Percentiles rank a stretch among this genome's conserved stretches.
Evolutionary conservation across 805 yeast genomes (phyloP).

Genomic region (Nakazawaea pomicola): DNA sequence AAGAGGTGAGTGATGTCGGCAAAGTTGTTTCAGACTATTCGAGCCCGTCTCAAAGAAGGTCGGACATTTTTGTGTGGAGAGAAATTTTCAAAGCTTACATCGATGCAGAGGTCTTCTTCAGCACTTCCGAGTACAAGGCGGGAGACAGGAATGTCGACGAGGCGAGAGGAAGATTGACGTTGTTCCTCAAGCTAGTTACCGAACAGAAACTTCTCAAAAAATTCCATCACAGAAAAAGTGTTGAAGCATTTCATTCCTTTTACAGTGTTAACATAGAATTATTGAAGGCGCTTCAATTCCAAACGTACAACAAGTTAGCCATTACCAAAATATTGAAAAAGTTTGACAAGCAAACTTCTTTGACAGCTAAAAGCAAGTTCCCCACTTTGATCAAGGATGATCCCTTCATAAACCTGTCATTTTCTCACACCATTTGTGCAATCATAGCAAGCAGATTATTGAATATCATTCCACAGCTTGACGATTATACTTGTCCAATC

Average conservation of each 20-base stretch:
- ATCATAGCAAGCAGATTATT: constrained; percentile 52
- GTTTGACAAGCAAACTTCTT: constrained; percentile 66
- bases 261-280: constrained; percentile 48
- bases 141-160: constrained; percentile 42
- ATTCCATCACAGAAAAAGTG: constrained; percentile 43
- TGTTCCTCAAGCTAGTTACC: constrained; percentile 36
- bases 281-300: constrained; percentile 54
- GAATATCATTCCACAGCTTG: constrained; percentile 63
- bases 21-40: constrained; percentile 32
- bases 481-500: constrained; percentile 72
- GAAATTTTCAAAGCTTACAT: constrained; percentile 60
- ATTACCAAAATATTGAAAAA: constrained; percentile 66
- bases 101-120: constrained; percentile 62
- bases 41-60: constrained; percentile 35
- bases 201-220: constrained; percentile 30
- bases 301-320: constrained; percentile 58
- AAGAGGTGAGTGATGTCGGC: constrained; percentile 38
- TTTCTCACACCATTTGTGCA: constrained; percentile 49
- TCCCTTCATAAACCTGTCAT: constrained; percentile 41
- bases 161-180: constrained; percentile 36
- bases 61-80: constrained; percentile 67
- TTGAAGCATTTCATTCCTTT: constrained; percentile 43
- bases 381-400: constrained; percentile 38
- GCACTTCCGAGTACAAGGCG: constrained; percentile 39
- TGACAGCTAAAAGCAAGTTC: constrained; percentile 41